Base-by-base conservation (phyloP, 768 basidiomycete species). In the Brasilioporus rufonigricans region DNA sequence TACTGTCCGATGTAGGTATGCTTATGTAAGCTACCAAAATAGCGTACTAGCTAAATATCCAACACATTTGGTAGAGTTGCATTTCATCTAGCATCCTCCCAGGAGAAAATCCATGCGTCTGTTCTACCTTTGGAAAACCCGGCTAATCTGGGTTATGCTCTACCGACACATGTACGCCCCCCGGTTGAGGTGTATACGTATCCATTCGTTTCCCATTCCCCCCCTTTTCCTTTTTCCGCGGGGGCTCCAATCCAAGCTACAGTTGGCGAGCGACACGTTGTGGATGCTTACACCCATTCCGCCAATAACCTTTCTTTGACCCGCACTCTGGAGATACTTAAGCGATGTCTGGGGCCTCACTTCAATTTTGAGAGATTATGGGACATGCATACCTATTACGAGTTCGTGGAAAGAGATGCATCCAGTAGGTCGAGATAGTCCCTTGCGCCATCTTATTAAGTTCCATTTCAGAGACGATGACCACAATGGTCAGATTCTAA, bases 301-400 rank as follows among this genome's bases (percentile, higher is more conserved):
- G 76, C 76, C 32, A 71, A 66, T 18, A 67, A 59, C 31, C 58
- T 77, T 21, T 71, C 75, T 10, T 68, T 75, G 55, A 73, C 70
- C 27, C 66, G 76, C 18, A 75, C 74, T 36, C 65, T 77, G 23
- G 73, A 69, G 50, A 61, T 71, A 26, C 63, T 75, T 27, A 67
- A 69, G 43, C 63, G 65, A 36, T 57, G 70, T 41, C 53, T 77
- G 24, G 79, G 79, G 1, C 80, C 79, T 40, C 68, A 71, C 59
- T 77, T 74, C 52, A 69, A 76, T 45, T 65, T 79, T 4, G 80
- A 80, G 65, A 69, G 70, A 52, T 60, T 78, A 14, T 80, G 78
- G 77, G 75, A 77, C 52, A 72, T 66, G 61, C 78, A 80, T 52
- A 77, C 75, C 10, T 71, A 73, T 59, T 79, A 76, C 58, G 76